Conservation (phyloP, 345 rosid genomes). For the Sonneratia caseolaris region DNA sequence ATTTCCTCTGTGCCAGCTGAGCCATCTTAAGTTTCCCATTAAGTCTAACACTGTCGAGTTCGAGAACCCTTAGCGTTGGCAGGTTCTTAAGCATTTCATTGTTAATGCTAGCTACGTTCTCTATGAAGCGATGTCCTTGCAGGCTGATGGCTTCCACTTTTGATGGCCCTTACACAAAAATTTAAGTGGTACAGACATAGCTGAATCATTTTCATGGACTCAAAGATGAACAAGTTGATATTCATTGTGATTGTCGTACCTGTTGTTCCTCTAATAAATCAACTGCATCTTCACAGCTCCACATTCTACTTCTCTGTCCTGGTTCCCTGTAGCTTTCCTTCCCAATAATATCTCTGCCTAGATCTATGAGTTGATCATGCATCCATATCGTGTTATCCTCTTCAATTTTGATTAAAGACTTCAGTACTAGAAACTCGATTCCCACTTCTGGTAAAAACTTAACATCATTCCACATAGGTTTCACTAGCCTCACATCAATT, state of each 20-base stretch:
- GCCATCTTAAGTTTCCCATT: too few relatives aligned
- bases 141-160: not conserved
- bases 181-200: not conserved
- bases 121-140: not conserved
- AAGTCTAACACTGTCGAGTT: too few relatives aligned
- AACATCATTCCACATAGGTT: constrained; percentile 2
- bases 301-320: constrained; percentile 8
- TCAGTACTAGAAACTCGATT: not conserved
- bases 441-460: not conserved
- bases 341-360: constrained; percentile 11
- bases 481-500: not conserved
- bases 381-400: constrained; percentile 4
- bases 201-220: not conserved
- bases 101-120: too few relatives aligned
- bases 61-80: too few relatives aligned
- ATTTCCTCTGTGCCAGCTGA: too few relatives aligned
- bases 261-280: not conserved
- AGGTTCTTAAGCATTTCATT: too few relatives aligned
- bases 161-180: not conserved
- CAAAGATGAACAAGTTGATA: not conserved
- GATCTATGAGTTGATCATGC: constrained; percentile 12
- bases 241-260: constrained; percentile 4
- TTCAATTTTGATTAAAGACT: constrained; percentile 6
- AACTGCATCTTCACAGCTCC: constrained; percentile 1
- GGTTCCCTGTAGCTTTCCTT: not conserved